Base-by-base conservation (phyloP, 139 green algal genomes). In the Nannochloris sp. region DNA sequence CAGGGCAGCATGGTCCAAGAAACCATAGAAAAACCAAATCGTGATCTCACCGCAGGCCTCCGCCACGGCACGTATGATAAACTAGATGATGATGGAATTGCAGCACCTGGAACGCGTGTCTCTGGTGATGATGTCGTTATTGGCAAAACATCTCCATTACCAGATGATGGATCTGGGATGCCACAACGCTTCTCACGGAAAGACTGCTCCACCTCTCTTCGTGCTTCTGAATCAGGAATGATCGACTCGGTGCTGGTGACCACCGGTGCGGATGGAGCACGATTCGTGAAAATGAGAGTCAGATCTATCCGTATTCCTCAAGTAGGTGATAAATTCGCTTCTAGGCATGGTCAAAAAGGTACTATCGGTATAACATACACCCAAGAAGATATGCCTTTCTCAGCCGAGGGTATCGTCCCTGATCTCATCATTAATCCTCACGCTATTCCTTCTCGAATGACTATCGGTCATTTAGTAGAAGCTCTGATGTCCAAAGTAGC, bases 381-480 rank as follows among this genome's bases (percentile, higher is more conserved):
- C 1, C 74, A 80, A 73, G 80, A 86, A 70, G 82, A 90, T 77
- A 90, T 92, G 84, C 84, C 87, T 12, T 93, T 88, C 64, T 84
- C 73, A 15, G 60, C 60, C 48, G 87, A 96, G 67, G 89, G 93
- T 74, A 96, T 97, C 60, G 78, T 83, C 25, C 93, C 93, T 6
- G 93, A 98, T 82, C 86, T 98, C 65, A 97, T 98, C 77, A 92
- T 98, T 71, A 98, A 98, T 81, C 93, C 93, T 12, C 92, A 98
- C 71, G 95, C 94, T 70, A 97, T 99, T 68, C 95, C 95, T 34
- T 95, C 83, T 7, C 95, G 95, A 70, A 99, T 99, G 95, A 99
- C 95, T 67, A 98, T 99, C 61, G 95, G 94, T 0, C 95, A 99
- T 68, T 76, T 99, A 65, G 86, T 98, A n/a, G 93, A 98, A 83